Base-by-base conservation (phyloP, 208 protist species). In the Trypanosoma cruzi region DNA sequence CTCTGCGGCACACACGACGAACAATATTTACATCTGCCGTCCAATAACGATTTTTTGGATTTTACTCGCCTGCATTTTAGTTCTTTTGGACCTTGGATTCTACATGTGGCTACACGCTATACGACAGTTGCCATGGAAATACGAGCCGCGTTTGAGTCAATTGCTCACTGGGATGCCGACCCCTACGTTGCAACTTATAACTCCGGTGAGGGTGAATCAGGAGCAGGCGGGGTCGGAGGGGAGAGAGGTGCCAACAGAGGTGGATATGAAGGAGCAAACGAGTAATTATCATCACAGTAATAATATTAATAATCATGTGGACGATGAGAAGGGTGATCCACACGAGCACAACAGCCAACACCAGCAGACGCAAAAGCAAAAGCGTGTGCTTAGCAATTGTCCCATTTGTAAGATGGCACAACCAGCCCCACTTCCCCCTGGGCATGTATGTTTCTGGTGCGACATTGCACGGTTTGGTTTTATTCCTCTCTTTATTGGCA, bases 21-120 rank as follows among this genome's bases (percentile, higher is more conserved):
- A 86, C 73, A 89, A 89, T 50, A 86, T 86, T 73, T 89, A 89
- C 68, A 80, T 89, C n/a, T 89, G 84, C 64, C 80, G 84, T 10
- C 64, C 68, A 4, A 49, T 59, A 6, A 48, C 75, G 18, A 73
- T 86, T 58, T 28, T 75, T 7, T 66, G 72, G 6, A 58, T 89
- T 16, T 50, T 85, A 11, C 59, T 89, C 4, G 68, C 72, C 18
- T 76, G 68, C 40, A 2, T 86, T n/a, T 55, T 89, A 3, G 48
- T 81, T 26, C n/a, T 82, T 0, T 18, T 82, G 2, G 67, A 74
- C 44, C 24, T 82, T 20, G 59, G 68, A 34, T 44, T 75, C 37
- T 82, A 79, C 49, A 7, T 85, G 32, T 89, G 84, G 84, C 68
- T 81, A 40, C 59, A 37, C 18, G 70, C 78, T 2, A 62, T 89